Conservation (phyloP, 352 stramenopile species). For the Pelagophyceae sp. region DNA sequence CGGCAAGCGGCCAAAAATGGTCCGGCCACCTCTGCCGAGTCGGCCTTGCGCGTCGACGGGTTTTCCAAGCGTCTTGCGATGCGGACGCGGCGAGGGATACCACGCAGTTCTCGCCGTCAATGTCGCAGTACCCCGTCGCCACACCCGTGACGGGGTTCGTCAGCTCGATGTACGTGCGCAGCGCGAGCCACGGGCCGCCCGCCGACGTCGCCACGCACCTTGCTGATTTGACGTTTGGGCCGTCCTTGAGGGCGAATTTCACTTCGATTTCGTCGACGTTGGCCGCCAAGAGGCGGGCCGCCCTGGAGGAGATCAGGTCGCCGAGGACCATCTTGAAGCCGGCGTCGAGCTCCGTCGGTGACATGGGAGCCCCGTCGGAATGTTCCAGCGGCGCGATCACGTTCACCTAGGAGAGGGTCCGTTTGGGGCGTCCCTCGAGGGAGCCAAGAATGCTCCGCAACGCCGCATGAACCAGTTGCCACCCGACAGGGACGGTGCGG, state of each 20-base stretch:
- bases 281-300: conserved; percentile 84
- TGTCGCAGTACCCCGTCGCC: conserved; percentile 57
- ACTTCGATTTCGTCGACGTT: conserved; percentile 94
- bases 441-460: background rate
- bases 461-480: conserved; percentile 20
- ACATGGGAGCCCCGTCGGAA: conserved; percentile 22
- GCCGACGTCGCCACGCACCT: conserved; percentile 93
- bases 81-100: too few species aligned
- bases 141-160: conserved; percentile 66
- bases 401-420: too few species aligned
- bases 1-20: background rate
- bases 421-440: background rate
- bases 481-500: conserved; percentile 40
- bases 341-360: conserved; percentile 27
- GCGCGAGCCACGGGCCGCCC: conserved; percentile 92
- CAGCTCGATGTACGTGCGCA: conserved; percentile 92
- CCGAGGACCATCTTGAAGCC: conserved; percentile 30
- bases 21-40: too few species aligned
- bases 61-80: too few species aligned
- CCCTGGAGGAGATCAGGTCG: conserved; percentile 44
- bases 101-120: conserved; percentile 26
- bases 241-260: conserved; percentile 78
- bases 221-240: conserved; percentile 71
- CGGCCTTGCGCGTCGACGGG: too few species aligned
- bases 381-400: conserved; percentile 3